Evolutionary conservation across 805 yeast genomes (phyloP).

Genomic region (Starmerella kuoi): DNA sequence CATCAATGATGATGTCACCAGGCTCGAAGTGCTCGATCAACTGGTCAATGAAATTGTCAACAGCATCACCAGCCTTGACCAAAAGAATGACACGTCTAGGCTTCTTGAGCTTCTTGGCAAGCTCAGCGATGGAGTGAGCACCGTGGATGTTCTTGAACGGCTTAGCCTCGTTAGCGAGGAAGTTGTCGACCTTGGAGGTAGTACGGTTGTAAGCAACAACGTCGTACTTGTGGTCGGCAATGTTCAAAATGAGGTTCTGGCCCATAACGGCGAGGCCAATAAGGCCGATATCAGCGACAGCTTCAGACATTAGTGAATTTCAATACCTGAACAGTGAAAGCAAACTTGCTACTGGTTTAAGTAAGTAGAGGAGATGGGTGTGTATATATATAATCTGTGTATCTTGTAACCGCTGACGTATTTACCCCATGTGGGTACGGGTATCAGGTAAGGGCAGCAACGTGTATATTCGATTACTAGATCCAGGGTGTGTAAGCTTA

Average conservation of each 20-base stretch:
- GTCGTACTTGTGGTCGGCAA: slow-evolving; percentile 97
- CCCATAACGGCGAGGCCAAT: slow-evolving; percentile 99
- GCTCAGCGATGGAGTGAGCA: slow-evolving; percentile 84
- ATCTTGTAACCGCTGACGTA: slow-evolving; percentile 1
- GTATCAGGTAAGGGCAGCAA: not conserved
- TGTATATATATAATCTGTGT: slow-evolving; percentile 6
- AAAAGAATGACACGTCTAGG: slow-evolving; percentile 91
- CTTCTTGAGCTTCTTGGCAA: slow-evolving; percentile 78
- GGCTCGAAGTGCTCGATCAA: slow-evolving; percentile 82
- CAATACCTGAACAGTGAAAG: not conserved
- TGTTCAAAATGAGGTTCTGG: slow-evolving; percentile 83
- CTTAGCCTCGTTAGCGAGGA: slow-evolving; percentile 89
- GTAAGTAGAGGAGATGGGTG: not conserved
- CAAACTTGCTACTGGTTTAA: too few relatives aligned
- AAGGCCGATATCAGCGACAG: slow-evolving; percentile 83
- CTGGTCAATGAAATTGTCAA: slow-evolving; percentile 80
- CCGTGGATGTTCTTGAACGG: slow-evolving; percentile 79
- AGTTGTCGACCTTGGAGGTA: slow-evolving; percentile 86
- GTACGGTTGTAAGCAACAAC: slow-evolving; percentile 99
- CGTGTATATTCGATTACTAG: not conserved
- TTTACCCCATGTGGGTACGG: not conserved
- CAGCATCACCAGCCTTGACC: slow-evolving; percentile 95
- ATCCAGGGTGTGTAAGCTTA: not conserved
- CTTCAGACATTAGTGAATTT: slow-evolving; percentile 12
- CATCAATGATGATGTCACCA: slow-evolving; percentile 97